Conservation (phyloP, 2,329 filamentous ascomycete species). For the Talaromyces sp. region DNA sequence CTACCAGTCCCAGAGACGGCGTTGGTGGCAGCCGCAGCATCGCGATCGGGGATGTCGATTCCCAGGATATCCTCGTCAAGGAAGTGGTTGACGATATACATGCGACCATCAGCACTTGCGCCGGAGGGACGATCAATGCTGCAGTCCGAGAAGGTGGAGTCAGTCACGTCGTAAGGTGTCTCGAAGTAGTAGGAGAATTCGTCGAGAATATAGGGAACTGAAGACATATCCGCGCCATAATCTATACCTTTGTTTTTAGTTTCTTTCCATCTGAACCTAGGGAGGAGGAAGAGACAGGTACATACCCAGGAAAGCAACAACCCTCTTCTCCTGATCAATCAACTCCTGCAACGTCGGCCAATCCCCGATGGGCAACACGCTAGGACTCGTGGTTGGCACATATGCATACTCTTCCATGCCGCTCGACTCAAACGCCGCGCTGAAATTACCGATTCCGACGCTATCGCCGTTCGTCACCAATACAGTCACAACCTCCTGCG, state of each 20-base stretch:
- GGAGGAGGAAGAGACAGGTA: background rate
- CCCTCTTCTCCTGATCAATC: slow-evolving; percentile 40
- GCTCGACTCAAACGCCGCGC: slow-evolving; percentile 30
- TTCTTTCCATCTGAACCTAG: background rate
- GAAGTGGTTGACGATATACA: slow-evolving; percentile 51
- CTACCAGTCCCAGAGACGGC: slow-evolving; percentile 41
- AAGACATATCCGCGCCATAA: slow-evolving; percentile 37
- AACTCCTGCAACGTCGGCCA: slow-evolving; percentile 45
- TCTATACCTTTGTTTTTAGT: slow-evolving; percentile 28
- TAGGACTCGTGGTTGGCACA: slow-evolving; percentile 32
- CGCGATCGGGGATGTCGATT: slow-evolving; percentile 42
- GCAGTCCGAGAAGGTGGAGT: slow-evolving; percentile 41
- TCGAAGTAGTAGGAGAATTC: slow-evolving; percentile 47
- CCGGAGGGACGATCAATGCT: slow-evolving; percentile 43
- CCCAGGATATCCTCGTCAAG: slow-evolving; percentile 43
- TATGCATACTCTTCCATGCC: slow-evolving; percentile 37
- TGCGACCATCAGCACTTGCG: slow-evolving; percentile 37
- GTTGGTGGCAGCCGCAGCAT: slow-evolving; percentile 40
- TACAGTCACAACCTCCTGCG: slow-evolving; percentile 60
- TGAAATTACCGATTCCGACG: slow-evolving; percentile 32
- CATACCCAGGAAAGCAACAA: slow-evolving; percentile 44
- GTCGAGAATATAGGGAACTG: slow-evolving; percentile 42
- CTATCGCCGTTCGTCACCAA: slow-evolving; percentile 60
- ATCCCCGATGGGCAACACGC: slow-evolving; percentile 30
- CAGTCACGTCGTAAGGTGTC: slow-evolving; percentile 43